Conservation (phyloP, 1,139 yeast genomes). For the Nakaseomyces delphensis region DNA sequence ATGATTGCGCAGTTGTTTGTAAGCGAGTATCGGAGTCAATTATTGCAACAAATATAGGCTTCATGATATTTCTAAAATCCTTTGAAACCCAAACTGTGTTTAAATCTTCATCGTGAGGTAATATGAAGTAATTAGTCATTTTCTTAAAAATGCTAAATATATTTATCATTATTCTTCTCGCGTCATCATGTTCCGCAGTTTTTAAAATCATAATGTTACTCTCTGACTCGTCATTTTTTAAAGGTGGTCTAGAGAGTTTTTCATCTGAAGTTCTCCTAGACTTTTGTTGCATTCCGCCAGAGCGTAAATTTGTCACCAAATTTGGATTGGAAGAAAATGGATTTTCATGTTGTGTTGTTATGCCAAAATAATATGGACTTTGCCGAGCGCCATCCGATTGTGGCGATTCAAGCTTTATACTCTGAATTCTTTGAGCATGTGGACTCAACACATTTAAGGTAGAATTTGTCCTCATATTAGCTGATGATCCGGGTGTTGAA, state of each 20-base stretch:
- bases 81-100: slow-evolving; percentile 13
- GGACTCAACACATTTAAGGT: neutral
- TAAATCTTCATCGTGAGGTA: slow-evolving; percentile 15
- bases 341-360: neutral
- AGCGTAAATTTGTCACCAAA: slow-evolving; percentile 9
- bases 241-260: slow-evolving; percentile 10
- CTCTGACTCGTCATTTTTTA: slow-evolving; percentile 8
- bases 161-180: slow-evolving; percentile 27
- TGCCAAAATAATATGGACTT: slow-evolving; percentile 7
- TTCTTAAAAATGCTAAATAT: slow-evolving; percentile 28
- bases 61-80: slow-evolving; percentile 19
- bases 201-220: slow-evolving; percentile 4
- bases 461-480: neutral
- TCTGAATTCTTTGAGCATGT: slow-evolving; percentile 4
- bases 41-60: slow-evolving; percentile 23
- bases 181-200: slow-evolving; percentile 17
- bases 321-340: slow-evolving; percentile 8
- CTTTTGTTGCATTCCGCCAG: slow-evolving; percentile 19
- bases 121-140: slow-evolving; percentile 23
- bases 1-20: slow-evolving; percentile 16
- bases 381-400: slow-evolving; percentile 5
- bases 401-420: slow-evolving; percentile 4
- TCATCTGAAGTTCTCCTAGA: slow-evolving; percentile 24
- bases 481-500: slow-evolving; percentile 2
- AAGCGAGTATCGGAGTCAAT: slow-evolving; percentile 16